Evolutionary conservation across 2,329 filamentous ascomycete genomes (phyloP).

Genomic region (Colletotrichum sp.): DNA sequence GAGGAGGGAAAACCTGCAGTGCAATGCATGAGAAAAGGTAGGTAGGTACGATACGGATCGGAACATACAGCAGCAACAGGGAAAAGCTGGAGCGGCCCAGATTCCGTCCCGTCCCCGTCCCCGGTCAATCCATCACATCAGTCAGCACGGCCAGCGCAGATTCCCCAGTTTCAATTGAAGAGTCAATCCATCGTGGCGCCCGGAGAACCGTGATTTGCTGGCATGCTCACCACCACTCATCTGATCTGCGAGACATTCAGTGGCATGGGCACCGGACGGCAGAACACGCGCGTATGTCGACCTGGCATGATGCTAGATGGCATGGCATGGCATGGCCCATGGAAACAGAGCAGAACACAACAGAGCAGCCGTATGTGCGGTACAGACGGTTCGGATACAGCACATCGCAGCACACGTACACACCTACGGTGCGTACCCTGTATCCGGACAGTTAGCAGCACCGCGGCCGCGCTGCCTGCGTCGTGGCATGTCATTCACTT

Average conservation of each 20-base stretch:
- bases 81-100: not conserved
- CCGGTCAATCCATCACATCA: not conserved
- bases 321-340: not conserved
- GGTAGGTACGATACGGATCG: not conserved
- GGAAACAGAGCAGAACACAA: not conserved
- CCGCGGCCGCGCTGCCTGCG: not conserved
- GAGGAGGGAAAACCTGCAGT: not conserved
- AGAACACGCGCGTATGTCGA: not conserved
- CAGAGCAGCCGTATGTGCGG: not conserved
- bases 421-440: not conserved
- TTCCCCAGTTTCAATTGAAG: not conserved
- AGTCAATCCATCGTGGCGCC: not conserved
- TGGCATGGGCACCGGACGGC: not conserved
- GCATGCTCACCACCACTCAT: not conserved
- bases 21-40: not conserved
- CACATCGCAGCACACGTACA: not conserved
- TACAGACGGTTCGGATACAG: not conserved
- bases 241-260: constrained; percentile 6
- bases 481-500: not conserved
- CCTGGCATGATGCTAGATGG: not conserved
- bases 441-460: not conserved
- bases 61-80: not conserved
- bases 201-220: constrained; percentile 5
- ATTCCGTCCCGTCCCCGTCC: not conserved
- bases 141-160: not conserved